phyloP scores from a whole-genome alignment of 129 eudicot genomes.

The Centaurea solstitialis region DNA sequence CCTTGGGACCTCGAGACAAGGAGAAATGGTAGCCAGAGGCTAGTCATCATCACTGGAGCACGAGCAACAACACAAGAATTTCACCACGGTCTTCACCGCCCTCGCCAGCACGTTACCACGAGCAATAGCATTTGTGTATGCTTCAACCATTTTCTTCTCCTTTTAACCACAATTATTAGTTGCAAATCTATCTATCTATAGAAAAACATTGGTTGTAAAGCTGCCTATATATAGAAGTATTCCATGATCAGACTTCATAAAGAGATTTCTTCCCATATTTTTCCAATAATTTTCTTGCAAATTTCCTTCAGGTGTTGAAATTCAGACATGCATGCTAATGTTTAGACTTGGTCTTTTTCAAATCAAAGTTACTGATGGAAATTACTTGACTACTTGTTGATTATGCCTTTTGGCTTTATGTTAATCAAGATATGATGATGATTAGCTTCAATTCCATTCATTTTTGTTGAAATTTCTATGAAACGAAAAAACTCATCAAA shows the following conservation, averaged over 20 bases:
- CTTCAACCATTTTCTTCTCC: neutral
- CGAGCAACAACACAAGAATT: neutral
- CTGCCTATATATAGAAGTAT: neutral
- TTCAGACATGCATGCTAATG: neutral
- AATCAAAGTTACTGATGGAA: neutral
- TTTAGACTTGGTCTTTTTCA: neutral
- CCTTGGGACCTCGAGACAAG: neutral
- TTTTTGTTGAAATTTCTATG: neutral
- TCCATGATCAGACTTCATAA: neutral
- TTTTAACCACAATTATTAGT: neutral
- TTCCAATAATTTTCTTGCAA: neutral
- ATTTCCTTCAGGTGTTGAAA: neutral
- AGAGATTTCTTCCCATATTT: neutral
- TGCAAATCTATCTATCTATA: neutral
- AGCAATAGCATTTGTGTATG: neutral
- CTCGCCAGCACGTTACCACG: neutral
- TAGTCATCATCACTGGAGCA: neutral
- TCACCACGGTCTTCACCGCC: neutral
- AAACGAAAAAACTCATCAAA: neutral
- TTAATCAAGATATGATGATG: neutral
- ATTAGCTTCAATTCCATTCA: neutral
- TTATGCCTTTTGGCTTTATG: neutral
- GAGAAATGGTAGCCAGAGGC: neutral
- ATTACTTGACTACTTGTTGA: neutral
- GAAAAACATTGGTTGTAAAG: neutral